Evolutionary conservation across 2,329 filamentous ascomycete genomes (phyloP).

Genomic region (Tolypocladium inflatum): DNA sequence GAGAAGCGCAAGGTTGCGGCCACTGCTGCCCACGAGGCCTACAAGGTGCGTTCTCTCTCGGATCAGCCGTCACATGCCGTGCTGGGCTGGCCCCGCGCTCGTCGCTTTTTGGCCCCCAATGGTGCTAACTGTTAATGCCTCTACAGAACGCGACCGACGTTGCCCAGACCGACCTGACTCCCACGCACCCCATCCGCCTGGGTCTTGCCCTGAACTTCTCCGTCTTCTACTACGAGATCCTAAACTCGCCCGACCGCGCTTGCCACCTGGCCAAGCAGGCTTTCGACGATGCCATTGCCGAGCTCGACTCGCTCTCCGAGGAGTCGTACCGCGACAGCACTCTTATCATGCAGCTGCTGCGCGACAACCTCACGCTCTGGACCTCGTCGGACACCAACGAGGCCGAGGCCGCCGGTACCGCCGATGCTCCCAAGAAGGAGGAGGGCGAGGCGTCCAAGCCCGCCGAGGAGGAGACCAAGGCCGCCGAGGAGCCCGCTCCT

Average conservation of each 20-base stretch:
- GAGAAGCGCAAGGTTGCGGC: slow-evolving; percentile 88
- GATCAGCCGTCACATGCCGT: slow-evolving; percentile 13
- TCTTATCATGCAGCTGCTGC: slow-evolving; percentile 97
- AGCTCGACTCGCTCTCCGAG: slow-evolving; percentile 95
- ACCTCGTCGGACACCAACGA: slow-evolving; percentile 87
- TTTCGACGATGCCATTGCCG: slow-evolving; percentile 95
- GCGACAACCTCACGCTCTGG: slow-evolving; percentile 97
- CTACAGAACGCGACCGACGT: slow-evolving; percentile 88
- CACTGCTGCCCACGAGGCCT: slow-evolving; percentile 83
- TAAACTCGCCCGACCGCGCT: slow-evolving; percentile 94
- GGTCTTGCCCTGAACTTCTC: slow-evolving; percentile 98
- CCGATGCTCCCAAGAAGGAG: slow-evolving; percentile 50
- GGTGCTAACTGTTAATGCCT: neutral
- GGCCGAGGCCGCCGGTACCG: slow-evolving; percentile 49
- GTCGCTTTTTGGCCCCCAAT: slow-evolving; percentile 2
- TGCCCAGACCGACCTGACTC: slow-evolving; percentile 93
- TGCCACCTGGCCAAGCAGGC: slow-evolving; percentile 99
- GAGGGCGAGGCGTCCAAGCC: slow-evolving; percentile 35
- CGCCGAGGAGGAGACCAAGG: slow-evolving; percentile 33
- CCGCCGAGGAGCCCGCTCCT: slow-evolving; percentile 27
- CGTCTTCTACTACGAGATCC: slow-evolving; percentile 98
- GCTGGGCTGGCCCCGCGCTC: slow-evolving; percentile 5
- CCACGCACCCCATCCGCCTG: slow-evolving; percentile 95
- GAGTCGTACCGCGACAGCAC: slow-evolving; percentile 99
- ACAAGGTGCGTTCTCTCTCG: slow-evolving; percentile 63